Percentiles rank a stretch among this genome's conserved stretches.
Evolutionary conservation across 495 filamentous ascomycete species (phyloP).

Genomic region (Neurospora sp.): DNA sequence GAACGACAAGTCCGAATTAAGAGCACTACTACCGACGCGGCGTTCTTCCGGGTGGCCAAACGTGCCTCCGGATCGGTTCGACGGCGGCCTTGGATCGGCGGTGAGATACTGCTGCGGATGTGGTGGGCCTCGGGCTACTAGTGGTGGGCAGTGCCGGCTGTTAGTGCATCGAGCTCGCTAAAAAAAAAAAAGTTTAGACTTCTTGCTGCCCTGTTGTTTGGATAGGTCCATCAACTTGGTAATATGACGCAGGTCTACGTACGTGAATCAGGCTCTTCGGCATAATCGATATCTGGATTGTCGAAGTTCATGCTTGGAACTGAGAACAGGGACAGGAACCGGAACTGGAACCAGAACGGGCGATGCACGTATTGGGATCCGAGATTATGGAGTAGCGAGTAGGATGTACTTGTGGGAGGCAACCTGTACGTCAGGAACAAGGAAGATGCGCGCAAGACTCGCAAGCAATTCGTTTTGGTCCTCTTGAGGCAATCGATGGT

Average conservation of each 20-base stretch:
- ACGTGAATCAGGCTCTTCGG: background rate
- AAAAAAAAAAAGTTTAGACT: background rate
- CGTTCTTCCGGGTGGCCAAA: background rate
- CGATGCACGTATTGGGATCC: background rate
- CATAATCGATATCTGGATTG: background rate
- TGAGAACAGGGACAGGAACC: background rate
- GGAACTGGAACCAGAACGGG: background rate
- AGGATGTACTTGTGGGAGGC: background rate
- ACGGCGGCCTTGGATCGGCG: constrained; percentile 6
- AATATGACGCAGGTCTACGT: background rate
- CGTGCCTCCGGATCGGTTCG: constrained; percentile 2
- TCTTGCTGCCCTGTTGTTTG: background rate
- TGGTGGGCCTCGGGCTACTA: background rate
- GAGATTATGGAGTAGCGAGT: background rate
- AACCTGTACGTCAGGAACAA: background rate
- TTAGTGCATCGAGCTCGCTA: background rate
- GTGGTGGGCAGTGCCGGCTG: background rate
- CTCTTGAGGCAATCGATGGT: background rate
- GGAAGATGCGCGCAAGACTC: background rate
- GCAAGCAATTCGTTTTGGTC: background rate
- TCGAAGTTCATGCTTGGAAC: background rate
- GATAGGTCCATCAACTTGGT: background rate
- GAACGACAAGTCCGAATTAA: background rate
- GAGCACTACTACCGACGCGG: background rate
- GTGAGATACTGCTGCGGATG: constrained; percentile 4